phyloP scores from a whole-genome alignment of 331 rosid genomes.

The Rhamnella rubrinervis region DNA sequence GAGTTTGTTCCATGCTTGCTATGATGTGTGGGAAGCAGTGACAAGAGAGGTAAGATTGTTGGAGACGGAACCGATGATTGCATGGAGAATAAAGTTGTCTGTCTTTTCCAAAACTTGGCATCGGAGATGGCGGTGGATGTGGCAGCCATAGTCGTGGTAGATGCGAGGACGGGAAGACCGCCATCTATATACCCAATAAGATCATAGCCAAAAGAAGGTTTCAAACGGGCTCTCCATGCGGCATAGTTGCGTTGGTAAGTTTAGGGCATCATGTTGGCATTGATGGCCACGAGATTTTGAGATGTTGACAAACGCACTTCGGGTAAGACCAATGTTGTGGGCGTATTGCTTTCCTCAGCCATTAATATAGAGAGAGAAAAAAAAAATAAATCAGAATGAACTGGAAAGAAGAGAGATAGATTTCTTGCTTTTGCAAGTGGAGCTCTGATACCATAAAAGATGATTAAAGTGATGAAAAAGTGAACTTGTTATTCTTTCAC shows the following conservation, averaged over 20 bases:
- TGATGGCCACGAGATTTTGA: too few species aligned
- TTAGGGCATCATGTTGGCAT: background rate
- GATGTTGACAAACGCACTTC: too few species aligned
- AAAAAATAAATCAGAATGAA: too few species aligned
- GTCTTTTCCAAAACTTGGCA: background rate
- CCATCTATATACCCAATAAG: background rate
- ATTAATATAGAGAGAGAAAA: too few species aligned
- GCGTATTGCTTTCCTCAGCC: too few species aligned
- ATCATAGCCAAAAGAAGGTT: slow-evolving; percentile 4
- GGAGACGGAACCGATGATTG: background rate
- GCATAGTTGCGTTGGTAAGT: background rate
- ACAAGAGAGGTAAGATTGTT: background rate
- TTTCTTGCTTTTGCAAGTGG: too few species aligned
- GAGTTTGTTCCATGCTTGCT: background rate
- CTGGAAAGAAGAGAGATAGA: too few species aligned
- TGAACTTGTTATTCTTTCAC: too few species aligned
- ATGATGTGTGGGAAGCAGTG: background rate
- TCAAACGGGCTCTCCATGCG: background rate
- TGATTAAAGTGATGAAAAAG: too few species aligned
- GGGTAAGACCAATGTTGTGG: too few species aligned
- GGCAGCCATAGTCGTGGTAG: background rate
- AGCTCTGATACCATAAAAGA: too few species aligned
- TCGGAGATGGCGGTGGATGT: too few species aligned
- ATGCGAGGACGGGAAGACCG: background rate
- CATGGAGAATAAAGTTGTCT: background rate